These are phyloP conservation scores for Eimeria maxima DNA, from an alignment of 169 alveolate species.

Conservation along the genomic window DNA sequence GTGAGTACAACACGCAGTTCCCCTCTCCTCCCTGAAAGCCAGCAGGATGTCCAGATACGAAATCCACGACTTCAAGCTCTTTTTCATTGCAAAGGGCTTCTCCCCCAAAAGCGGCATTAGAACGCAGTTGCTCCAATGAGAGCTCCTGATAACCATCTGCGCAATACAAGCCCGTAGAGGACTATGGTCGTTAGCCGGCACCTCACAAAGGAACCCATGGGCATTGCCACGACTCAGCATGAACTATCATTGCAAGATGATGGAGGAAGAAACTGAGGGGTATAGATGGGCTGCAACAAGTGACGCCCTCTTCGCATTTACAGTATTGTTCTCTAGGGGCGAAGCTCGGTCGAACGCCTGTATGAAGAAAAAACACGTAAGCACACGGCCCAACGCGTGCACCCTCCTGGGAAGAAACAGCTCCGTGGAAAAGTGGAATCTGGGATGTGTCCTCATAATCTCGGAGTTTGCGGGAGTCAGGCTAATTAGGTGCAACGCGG, in stretches of 20 bases:
- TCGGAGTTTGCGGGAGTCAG: neutral
- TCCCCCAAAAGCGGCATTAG: conserved; percentile 37
- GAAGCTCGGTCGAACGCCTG: conserved; percentile 60
- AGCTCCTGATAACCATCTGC: conserved; percentile 55
- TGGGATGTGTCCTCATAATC: neutral
- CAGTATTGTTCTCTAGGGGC: conserved; percentile 45
- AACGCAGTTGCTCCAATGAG: conserved; percentile 5
- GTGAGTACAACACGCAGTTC: conserved; percentile 63
- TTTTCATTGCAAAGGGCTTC: conserved; percentile 54
- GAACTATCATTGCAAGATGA: neutral
- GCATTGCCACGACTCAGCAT: neutral
- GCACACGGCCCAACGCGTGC: neutral
- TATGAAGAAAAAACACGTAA: neutral
- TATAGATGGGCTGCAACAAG: neutral
- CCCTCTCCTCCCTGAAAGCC: conserved; percentile 2
- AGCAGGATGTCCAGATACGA: conserved; percentile 28
- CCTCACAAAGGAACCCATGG: neutral
- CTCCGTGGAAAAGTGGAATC: neutral
- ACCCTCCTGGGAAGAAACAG: neutral
- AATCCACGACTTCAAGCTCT: conserved; percentile 59
- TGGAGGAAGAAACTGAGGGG: neutral
- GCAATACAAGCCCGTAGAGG: neutral
- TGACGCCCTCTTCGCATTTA: neutral
- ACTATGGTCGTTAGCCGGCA: neutral
- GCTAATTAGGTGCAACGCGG: no score